These are phyloP conservation scores for Rhododendron molle DNA, from an alignment of 148 eudicot genomes.

Conservation along the genomic window DNA sequence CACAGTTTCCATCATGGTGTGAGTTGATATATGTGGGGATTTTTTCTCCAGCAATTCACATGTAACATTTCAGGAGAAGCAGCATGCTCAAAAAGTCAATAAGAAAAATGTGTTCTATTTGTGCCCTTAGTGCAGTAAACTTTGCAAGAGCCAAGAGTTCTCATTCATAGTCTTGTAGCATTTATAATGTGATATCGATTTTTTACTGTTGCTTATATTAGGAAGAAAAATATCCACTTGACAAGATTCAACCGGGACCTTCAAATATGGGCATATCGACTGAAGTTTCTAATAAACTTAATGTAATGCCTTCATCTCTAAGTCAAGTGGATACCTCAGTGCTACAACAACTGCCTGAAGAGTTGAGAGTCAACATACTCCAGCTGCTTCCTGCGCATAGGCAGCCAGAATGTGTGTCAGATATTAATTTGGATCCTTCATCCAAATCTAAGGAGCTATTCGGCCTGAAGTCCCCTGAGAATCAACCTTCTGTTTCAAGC, in stretches of 20 bases:
- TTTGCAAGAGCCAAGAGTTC: background rate
- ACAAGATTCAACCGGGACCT: slow-evolving; percentile 22
- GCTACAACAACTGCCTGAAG: slow-evolving; percentile 76
- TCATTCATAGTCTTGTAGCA: background rate
- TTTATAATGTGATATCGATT: background rate
- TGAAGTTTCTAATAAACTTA: slow-evolving; percentile 20
- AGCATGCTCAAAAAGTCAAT: background rate
- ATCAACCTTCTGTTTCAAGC: slow-evolving; percentile 23
- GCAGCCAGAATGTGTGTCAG: slow-evolving; percentile 25
- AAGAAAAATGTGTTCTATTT: background rate
- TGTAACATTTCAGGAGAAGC: slow-evolving; percentile 1
- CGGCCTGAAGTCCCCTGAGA: background rate
- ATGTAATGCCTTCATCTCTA: slow-evolving; percentile 76
- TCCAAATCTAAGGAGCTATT: slow-evolving; percentile 14
- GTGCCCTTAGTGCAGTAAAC: background rate
- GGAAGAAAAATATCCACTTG: slow-evolving; percentile 12
- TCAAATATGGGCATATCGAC: slow-evolving; percentile 14
- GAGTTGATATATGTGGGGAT: background rate
- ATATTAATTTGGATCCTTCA: slow-evolving; percentile 4
- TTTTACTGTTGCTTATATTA: slow-evolving; percentile 4
- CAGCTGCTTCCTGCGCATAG: slow-evolving; percentile 69
- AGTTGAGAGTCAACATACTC: slow-evolving; percentile 66
- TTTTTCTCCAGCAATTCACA: background rate
- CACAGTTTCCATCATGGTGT: background rate
- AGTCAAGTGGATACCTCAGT: slow-evolving; percentile 83